A percentile compares a stretch with the other conserved stretches of the same genome.
Conservation (phyloP, 2,329 filamentous ascomycete species). For the Fusarium sp. region DNA sequence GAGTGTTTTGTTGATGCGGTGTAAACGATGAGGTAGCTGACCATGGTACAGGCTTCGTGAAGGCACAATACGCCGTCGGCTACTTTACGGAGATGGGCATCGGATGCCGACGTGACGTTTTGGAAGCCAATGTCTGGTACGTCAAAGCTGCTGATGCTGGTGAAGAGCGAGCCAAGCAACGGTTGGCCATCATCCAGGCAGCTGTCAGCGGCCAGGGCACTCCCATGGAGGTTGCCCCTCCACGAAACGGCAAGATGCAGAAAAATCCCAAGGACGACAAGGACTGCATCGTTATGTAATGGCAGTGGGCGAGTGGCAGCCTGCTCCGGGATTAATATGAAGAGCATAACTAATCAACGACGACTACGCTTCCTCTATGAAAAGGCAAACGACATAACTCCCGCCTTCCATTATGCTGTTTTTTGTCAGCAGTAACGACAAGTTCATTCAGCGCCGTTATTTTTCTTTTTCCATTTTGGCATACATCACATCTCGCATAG, state of each 20-base stretch:
- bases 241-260: slow-evolving; percentile 61
- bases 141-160: slow-evolving; percentile 93
- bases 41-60: slow-evolving; percentile 63
- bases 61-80: slow-evolving; percentile 92
- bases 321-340: slow-evolving; percentile 16
- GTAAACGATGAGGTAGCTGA: slow-evolving; percentile 20
- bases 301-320: slow-evolving; percentile 1
- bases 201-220: slow-evolving; percentile 72
- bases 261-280: slow-evolving; percentile 63
- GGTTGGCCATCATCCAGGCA: slow-evolving; percentile 85
- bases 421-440: slow-evolving; percentile 1
- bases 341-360: slow-evolving; percentile 36
- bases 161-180: slow-evolving; percentile 87
- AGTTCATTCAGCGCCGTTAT: slow-evolving; percentile 1
- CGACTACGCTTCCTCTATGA: slow-evolving; percentile 10
- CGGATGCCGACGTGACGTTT: slow-evolving; percentile 90
- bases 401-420: neutral
- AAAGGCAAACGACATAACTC: neutral
- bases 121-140: slow-evolving; percentile 98
- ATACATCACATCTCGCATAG: slow-evolving; percentile 28
- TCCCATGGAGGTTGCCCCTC: slow-evolving; percentile 66
- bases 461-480: slow-evolving; percentile 29
- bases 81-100: slow-evolving; percentile 99
- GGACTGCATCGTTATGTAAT: slow-evolving; percentile 67
- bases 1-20: slow-evolving; percentile 51